Evolutionary conservation across 2,329 filamentous ascomycete species (phyloP).

Genomic region (Penicillium psychrosexuale): DNA sequence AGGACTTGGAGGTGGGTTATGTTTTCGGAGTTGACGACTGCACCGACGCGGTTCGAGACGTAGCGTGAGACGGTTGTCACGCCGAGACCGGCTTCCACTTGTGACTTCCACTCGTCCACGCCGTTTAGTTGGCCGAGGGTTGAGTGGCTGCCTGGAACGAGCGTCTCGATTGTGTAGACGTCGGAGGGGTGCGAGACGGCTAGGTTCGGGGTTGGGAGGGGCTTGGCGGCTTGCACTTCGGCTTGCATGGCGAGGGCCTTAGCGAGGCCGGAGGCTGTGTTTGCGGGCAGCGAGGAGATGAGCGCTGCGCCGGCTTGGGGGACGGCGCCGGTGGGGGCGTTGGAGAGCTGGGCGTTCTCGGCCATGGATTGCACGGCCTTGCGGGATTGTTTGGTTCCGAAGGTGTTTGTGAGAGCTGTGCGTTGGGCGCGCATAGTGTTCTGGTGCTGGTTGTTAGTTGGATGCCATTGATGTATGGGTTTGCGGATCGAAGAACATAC

Average conservation of each 20-base stretch:
- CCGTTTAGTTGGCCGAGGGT: slow-evolving; percentile 44
- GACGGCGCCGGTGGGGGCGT: slow-evolving; percentile 34
- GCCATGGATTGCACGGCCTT: slow-evolving; percentile 48
- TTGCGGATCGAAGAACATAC: slow-evolving; percentile 18
- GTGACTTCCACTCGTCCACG: slow-evolving; percentile 44
- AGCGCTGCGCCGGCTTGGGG: slow-evolving; percentile 44
- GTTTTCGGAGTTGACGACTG: slow-evolving; percentile 40
- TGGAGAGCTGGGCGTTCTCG: slow-evolving; percentile 48
- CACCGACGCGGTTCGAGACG: slow-evolving; percentile 43
- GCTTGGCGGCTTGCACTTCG: slow-evolving; percentile 47
- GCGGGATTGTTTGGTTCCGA: slow-evolving; percentile 51
- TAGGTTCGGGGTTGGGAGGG: slow-evolving; percentile 44
- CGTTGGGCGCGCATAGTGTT: slow-evolving; percentile 39
- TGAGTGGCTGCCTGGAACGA: slow-evolving; percentile 42
- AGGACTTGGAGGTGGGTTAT: slow-evolving; percentile 44
- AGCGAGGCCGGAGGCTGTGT: slow-evolving; percentile 31
- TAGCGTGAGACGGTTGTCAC: slow-evolving; percentile 44
- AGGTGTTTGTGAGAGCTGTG: slow-evolving; percentile 47
- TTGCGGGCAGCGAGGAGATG: slow-evolving; percentile 41
- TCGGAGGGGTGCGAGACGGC: slow-evolving; percentile 43
- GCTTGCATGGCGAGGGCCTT: slow-evolving; percentile 38
- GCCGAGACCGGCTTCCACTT: slow-evolving; percentile 34
- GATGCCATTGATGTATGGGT: neutral
- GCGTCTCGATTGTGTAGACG: slow-evolving; percentile 44
- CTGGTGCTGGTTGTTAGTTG: slow-evolving; percentile 23